Evolutionary conservation across 306 rosid genomes (phyloP).

Genomic region (Crotalaria pallida): DNA sequence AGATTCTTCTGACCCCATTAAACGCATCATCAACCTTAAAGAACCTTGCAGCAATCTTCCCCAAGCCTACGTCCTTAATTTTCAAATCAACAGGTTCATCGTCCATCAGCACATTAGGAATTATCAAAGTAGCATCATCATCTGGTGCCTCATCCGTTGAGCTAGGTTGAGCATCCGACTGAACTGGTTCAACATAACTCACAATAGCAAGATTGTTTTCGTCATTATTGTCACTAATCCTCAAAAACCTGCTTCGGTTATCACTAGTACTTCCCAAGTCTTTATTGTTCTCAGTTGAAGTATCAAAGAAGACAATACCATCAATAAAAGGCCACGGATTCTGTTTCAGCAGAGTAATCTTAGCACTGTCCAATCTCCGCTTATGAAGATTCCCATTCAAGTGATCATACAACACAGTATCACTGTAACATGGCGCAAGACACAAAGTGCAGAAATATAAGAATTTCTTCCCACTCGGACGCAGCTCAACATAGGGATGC

Average conservation of each 20-base stretch:
- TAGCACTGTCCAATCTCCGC: conserved; percentile 57
- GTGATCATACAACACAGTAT: conserved; percentile 64
- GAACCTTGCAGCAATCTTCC: conserved; percentile 71
- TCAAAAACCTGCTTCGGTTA: conserved; percentile 38
- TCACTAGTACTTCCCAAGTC: conserved; percentile 24
- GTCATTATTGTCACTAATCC: conserved; percentile 28
- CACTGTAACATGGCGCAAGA: conserved; percentile 73
- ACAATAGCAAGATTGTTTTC: conserved; percentile 60
- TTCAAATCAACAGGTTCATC: conserved; percentile 49
- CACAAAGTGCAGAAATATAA: conserved; percentile 81
- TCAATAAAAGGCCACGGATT: conserved; percentile 94
- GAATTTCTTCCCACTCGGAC: conserved; percentile 67
- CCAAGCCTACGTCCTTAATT: conserved; percentile 53
- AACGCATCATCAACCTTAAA: conserved; percentile 37
- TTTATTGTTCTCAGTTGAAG: conserved; percentile 33
- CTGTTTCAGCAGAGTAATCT: conserved; percentile 59
- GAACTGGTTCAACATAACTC: conserved; percentile 35
- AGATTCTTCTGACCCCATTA: conserved; percentile 55
- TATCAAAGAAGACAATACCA: conserved; percentile 74
- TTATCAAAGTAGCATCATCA: conserved; percentile 28
- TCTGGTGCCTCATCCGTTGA: conserved; percentile 17
- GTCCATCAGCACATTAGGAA: conserved; percentile 58
- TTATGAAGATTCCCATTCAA: conserved; percentile 79
- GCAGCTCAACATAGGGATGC: conserved; percentile 74
- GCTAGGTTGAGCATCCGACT: conserved; percentile 30